These are phyloP conservation scores for Chlamydomonas asymmetrica DNA, from an alignment of 139 green algal genomes.

Conservation along the genomic window DNA sequence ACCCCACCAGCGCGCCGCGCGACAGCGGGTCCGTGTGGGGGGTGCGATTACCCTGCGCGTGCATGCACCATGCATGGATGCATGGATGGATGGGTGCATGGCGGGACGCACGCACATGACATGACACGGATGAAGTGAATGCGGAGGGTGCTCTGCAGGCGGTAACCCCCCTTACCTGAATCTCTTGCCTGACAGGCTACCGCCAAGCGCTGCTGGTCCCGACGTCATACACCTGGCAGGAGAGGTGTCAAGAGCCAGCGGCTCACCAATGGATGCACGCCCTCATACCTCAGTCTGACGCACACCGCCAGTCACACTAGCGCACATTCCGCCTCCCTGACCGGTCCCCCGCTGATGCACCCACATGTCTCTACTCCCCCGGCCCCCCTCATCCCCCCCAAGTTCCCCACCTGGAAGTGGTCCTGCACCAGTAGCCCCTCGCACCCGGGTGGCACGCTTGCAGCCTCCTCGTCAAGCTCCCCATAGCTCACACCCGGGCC, in stretches of 20 bases:
- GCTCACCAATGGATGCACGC: no score
- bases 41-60: constrained; percentile 76
- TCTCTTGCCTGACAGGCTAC: no score
- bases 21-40: constrained; percentile 78
- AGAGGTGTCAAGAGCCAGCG: no score
- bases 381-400: neutral
- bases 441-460: constrained; percentile 60
- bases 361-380: no score
- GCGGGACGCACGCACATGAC: no score
- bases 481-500: constrained; percentile 49
- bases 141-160: no score
- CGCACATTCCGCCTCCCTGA: neutral
- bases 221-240: no score
- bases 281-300: no score
- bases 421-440: constrained; percentile 76
- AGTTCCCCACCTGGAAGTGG: constrained; percentile 71
- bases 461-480: constrained; percentile 63
- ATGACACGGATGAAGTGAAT: no score
- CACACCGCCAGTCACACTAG: neutral
- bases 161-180: neutral
- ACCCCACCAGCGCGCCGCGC: constrained; percentile 65
- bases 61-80: no score
- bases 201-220: no score
- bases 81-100: no score
- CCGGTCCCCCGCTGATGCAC: neutral